Evolutionary conservation across 257 asterid genomes (phyloP).

Genomic region (Euphrasia confusa): DNA sequence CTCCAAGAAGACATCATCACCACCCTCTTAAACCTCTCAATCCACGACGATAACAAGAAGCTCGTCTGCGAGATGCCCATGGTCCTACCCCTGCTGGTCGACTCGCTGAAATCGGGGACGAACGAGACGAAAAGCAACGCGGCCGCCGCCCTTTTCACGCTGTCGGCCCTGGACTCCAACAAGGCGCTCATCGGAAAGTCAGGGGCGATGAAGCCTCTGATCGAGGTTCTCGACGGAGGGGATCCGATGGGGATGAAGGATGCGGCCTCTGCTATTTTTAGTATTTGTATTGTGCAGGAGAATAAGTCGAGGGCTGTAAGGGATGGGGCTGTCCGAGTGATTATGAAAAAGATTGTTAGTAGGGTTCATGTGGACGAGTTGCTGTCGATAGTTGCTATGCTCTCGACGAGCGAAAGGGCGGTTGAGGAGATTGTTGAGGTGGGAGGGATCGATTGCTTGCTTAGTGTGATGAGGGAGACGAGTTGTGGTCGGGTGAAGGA

Average conservation of each 20-base stretch:
- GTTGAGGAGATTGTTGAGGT: slow-evolving; percentile 68
- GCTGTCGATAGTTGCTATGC: slow-evolving; percentile 78
- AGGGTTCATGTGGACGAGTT: slow-evolving; percentile 64
- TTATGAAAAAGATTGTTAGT: slow-evolving; percentile 47
- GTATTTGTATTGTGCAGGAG: slow-evolving; percentile 62
- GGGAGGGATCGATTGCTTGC: slow-evolving; percentile 61
- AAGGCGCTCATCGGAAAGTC: slow-evolving; percentile 68
- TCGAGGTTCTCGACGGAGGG: slow-evolving; percentile 70
- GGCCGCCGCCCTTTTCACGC: slow-evolving; percentile 81
- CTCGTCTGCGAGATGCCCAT: slow-evolving; percentile 67
- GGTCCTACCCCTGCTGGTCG: slow-evolving; percentile 64
- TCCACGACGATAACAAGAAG: slow-evolving; percentile 80
- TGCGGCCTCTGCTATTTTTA: slow-evolving; percentile 77
- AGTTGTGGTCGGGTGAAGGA: slow-evolving; percentile 66
- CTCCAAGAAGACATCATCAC: slow-evolving; percentile 85
- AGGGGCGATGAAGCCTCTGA: slow-evolving; percentile 61
- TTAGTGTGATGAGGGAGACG: slow-evolving; percentile 55
- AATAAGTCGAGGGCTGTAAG: slow-evolving; percentile 67
- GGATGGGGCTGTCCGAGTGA: slow-evolving; percentile 63
- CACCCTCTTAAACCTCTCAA: slow-evolving; percentile 70
- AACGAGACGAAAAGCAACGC: slow-evolving; percentile 74
- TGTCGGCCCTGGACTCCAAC: slow-evolving; percentile 80
- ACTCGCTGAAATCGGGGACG: slow-evolving; percentile 61
- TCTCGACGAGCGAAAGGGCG: slow-evolving; percentile 62
- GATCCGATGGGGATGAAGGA: slow-evolving; percentile 60